These are phyloP conservation scores for Astrothelium macrocarpum DNA, from an alignment of 495 filamentous ascomycete species.

Conservation along the genomic window DNA sequence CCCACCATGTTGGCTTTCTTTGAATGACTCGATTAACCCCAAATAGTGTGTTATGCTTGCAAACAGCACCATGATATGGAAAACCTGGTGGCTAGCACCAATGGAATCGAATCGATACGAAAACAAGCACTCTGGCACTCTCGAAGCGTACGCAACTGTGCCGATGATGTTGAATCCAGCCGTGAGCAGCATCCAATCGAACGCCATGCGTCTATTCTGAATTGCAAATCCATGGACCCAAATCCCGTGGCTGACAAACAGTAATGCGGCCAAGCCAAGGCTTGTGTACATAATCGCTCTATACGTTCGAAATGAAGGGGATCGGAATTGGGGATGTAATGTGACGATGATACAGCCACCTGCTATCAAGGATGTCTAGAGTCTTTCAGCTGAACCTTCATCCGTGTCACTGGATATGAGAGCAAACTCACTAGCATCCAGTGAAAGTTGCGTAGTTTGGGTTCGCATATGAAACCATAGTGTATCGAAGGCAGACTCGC, in stretches of 20 bases:
- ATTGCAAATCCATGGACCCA: conserved; percentile 30
- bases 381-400: not conserved
- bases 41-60: conserved; percentile 38
- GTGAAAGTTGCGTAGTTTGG: conserved; percentile 30
- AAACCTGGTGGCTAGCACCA: conserved; percentile 44
- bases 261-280: conserved; percentile 36
- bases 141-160: conserved; percentile 34
- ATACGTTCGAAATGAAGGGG: conserved; percentile 29
- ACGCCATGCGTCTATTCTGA: conserved; percentile 35
- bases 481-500: conserved; percentile 43
- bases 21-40: conserved; percentile 38
- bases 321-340: conserved; percentile 31
- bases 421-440: conserved; percentile 26
- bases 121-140: conserved; percentile 42
- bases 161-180: conserved; percentile 35
- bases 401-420: not conserved
- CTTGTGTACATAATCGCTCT: conserved; percentile 36
- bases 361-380: conserved; percentile 23
- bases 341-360: conserved; percentile 31
- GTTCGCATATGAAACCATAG: conserved; percentile 40
- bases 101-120: conserved; percentile 40
- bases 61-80: conserved; percentile 41
- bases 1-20: not conserved
- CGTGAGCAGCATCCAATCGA: conserved; percentile 36
- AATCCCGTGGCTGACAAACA: conserved; percentile 38